phyloP scores from a whole-genome alignment of 2,329 filamentous ascomycete species.

The Ustilaginoidea virens region DNA sequence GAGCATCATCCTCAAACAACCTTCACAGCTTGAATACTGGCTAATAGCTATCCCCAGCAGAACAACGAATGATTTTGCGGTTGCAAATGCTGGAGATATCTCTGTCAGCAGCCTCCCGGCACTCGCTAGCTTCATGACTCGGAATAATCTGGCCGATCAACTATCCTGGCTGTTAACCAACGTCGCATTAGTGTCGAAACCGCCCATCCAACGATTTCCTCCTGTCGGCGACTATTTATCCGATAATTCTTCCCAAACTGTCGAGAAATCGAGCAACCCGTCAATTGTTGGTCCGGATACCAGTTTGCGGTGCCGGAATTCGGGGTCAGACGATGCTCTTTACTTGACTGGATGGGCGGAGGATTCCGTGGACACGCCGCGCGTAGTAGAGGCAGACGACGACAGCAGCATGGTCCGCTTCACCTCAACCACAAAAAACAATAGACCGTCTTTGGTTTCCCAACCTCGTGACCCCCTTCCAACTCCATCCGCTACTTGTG shows the following conservation, averaged over 20 bases:
- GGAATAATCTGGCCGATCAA: slow-evolving; percentile 43
- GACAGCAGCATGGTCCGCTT: slow-evolving; percentile 28
- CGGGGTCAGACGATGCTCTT: slow-evolving; percentile 8
- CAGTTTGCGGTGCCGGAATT: slow-evolving; percentile 1
- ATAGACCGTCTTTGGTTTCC: slow-evolving; percentile 27
- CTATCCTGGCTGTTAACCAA: slow-evolving; percentile 41
- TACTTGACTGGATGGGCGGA: slow-evolving; percentile 9
- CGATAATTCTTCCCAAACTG: slow-evolving; percentile 12
- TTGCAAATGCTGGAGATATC: too few species aligned
- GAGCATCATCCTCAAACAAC: too few species aligned
- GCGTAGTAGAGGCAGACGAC: slow-evolving; percentile 13
- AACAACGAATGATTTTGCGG: too few species aligned
- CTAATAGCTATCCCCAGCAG: too few species aligned
- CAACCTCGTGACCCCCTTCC: slow-evolving; percentile 25
- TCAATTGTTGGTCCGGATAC: neutral
- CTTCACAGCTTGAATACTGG: too few species aligned
- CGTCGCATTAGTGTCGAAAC: slow-evolving; percentile 23
- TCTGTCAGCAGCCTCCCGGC: too few species aligned
- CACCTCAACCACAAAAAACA: slow-evolving; percentile 26
- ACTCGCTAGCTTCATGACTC: slow-evolving; percentile 39
- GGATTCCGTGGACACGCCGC: slow-evolving; percentile 11
- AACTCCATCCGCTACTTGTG: slow-evolving; percentile 19
- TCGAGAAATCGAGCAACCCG: slow-evolving; percentile 2
- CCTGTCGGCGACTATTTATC: slow-evolving; percentile 14
- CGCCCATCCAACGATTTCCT: slow-evolving; percentile 23